Evolutionary conservation across 345 rosid species (phyloP).

Genomic region (Rhizophora apiculata): DNA sequence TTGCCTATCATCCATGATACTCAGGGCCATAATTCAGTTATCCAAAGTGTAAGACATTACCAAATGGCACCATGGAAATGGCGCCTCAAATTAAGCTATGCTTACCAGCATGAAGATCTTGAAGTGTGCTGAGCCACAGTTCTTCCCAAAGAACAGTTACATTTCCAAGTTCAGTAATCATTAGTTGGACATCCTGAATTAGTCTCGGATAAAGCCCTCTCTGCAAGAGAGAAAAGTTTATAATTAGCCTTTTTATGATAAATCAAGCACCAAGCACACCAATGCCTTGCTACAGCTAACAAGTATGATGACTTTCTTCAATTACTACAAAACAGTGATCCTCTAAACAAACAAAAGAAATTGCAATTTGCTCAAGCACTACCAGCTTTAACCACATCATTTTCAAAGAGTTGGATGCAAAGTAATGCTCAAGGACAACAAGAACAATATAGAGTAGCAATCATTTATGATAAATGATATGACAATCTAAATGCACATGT

Average conservation of each 20-base stretch:
- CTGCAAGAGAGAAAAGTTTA: conserved; percentile 46
- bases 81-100: conserved; percentile 4
- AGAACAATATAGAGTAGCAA: too few species aligned
- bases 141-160: conserved; percentile 98
- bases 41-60: not conserved
- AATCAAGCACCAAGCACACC: too few species aligned
- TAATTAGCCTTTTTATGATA: conserved; percentile 4
- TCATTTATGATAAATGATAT: not conserved
- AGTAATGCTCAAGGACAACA: too few species aligned
- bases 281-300: too few species aligned
- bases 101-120: conserved; percentile 90
- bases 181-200: conserved; percentile 87
- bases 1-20: not conserved
- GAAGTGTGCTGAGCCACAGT: conserved; percentile 94
- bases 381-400: too few species aligned
- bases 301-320: too few species aligned
- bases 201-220: conserved; percentile 73
- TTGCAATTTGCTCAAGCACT: too few species aligned
- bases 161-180: conserved; percentile 85
- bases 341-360: too few species aligned
- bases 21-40: not conserved
- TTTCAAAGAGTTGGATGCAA: too few species aligned
- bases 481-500: not conserved
- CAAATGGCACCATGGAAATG: too few species aligned
- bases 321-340: too few species aligned